Evolutionary conservation across 768 basidiomycete species (phyloP), one percentile per base, ranked within the genome.

Genomic region (Calocybe gangraenosa): DNA sequence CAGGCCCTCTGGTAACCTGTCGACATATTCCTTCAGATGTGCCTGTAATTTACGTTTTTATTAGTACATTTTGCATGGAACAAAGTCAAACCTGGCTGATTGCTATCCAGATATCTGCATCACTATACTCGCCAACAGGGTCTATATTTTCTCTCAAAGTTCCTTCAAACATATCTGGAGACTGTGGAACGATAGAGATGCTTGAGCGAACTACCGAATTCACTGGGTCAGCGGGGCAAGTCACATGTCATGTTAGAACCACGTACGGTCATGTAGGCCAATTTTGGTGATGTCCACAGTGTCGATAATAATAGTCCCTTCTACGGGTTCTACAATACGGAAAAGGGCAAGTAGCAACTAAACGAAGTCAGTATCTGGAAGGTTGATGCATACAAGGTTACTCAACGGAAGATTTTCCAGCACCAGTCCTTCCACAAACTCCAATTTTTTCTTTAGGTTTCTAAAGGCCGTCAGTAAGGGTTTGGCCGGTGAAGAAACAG

Each of bases 181-280:
- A 82, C 62, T 94, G 91, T 2, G 91, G 91, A 13, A 93, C 90
- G 58, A 94, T 94, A 2, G 87, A 86, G 46, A 94, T 81, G 25
- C 74, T 74, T 3, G 84, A 84, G 7, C 89, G 81, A 38, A 92
- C 87, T 84, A 50, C 6, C 11, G 44, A 22, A 37, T 45, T 7
- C 28, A 11, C 25, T 8, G 34, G 11, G n/a, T 9, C 21, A 15
- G 6, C 15, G 17, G 23, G 15, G 22, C 42, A n/a, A n/a, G n/a
- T n/a, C n/a, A n/a, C n/a, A n/a, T n/a, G 28, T 18, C 15, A 23
- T n/a, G 33, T 52, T 51, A 39, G 20, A 47, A 25, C 17, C 22
- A 41, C 78, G 53, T 55, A 82, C 84, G 64, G 48, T 88, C 82
- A 61, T 84, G 76, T 17, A 93, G 66, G 0, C 91, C 90, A 35